phyloP scores from a whole-genome alignment of 2,329 filamentous ascomycete species.

The Xylariaceae sp. region DNA sequence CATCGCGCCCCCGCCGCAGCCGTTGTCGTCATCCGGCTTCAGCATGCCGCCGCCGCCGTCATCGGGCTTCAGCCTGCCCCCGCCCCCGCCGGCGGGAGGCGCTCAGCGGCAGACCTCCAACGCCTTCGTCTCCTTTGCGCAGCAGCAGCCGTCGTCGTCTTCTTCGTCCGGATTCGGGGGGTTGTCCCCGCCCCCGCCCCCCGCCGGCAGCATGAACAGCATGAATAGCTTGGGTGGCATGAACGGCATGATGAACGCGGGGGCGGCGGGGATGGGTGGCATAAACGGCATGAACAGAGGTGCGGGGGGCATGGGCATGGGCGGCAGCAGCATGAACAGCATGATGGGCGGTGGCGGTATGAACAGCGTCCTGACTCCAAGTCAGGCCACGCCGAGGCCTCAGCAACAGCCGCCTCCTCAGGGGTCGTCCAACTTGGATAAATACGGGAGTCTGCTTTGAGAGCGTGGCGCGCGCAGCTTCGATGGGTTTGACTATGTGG shows the following conservation, averaged over 20 bases:
- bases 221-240: constrained; percentile 16
- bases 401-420: constrained; percentile 22
- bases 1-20: constrained; percentile 45
- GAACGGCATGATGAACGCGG: constrained; percentile 16
- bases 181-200: constrained; percentile 10
- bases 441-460: constrained; percentile 16
- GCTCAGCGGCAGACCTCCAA: constrained; percentile 20
- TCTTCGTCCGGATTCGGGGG: no score
- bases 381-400: constrained; percentile 15
- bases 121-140: constrained; percentile 9
- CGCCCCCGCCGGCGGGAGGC: constrained; percentile 36
- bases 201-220: constrained; percentile 14
- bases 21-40: constrained; percentile 31
- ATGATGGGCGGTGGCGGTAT: not conserved
- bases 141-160: no score
- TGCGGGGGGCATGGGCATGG: constrained; percentile 18
- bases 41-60: constrained; percentile 37
- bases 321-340: constrained; percentile 1
- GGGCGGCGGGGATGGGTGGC: no score
- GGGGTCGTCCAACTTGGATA: constrained; percentile 46
- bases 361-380: not conserved
- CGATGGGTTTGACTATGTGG: no score
- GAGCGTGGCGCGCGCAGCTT: not conserved
- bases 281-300: constrained; percentile 14
- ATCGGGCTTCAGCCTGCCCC: constrained; percentile 34